Base-by-base conservation (phyloP, 768 basidiomycete genomes). In the Coprinopsis cinerea region DNA sequence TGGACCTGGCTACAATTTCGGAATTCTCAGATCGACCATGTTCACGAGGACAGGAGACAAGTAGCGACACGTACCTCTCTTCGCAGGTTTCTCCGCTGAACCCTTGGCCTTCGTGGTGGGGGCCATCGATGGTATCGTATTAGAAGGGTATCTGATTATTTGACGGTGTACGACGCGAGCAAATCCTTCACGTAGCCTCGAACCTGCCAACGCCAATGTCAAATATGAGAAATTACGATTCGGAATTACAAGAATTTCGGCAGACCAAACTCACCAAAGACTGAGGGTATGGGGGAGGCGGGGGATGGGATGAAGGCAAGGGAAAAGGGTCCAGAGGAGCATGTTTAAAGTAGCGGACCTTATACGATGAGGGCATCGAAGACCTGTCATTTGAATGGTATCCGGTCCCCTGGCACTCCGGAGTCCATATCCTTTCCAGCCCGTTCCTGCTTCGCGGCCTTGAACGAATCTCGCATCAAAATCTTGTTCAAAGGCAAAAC, bases 291-390 rank as follows among this genome's bases (percentile, higher is more conserved):
- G 30, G 22, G 25, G 44, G 24, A 48, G 54, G 45, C 37, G 27
- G 54, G 48, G 44, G 59, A 54, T 25, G 52, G 54, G 51, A 54
- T 54, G 57, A 49, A 55, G 59, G 58, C 66, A 66, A 66, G 67
- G 70, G 68, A 67, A 69, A 72, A 70, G 72, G 72, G 67, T 66
- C 63, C 54, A 59, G 58, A 56, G 56, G 58, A 60, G 64, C 71
- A 75, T 76, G 67, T 66, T 71, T 63, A 69, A 66, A 65, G 69
- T 70, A 67, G 67, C 78, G 76, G 77, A 72, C 75, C 78, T 81
- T 80, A 79, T 79, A 79, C 69, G 58, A 56, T 57, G 60, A 62
- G 61, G 57, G 56, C 64, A 68, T 67, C 63, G 64, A 68, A 70
- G 73, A 72, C 72, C 71, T 71, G 65, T 62, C 71, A n/a, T n/a